Base-by-base conservation (phyloP, 2,329 filamentous ascomycete species). In the Akanthomyces dipterigenus region DNA sequence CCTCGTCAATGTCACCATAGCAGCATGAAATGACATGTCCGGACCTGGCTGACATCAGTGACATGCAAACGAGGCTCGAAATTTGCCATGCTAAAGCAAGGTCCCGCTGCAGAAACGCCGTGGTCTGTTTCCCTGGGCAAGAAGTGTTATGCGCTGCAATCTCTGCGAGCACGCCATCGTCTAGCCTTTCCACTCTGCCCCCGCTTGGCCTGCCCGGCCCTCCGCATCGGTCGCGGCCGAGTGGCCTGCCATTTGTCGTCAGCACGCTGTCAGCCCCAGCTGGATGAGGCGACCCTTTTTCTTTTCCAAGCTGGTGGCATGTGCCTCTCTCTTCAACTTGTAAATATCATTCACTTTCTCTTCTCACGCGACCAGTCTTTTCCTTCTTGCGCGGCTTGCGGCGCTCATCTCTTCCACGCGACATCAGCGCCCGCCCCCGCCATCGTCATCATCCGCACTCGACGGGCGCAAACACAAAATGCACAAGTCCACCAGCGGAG, bases 141-240 rank as follows among this genome's bases (percentile, higher is more conserved):
- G 26, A 54, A 18, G 18, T 16, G 18, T 28, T 16, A 6, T 12
- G 7, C 31, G 8, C 14, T 34, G 43, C 31, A 26, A 57, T 57
- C 18, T 57, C 55, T 49, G 43, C 34, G 49, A 60, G 57, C 57
- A 60, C 57, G 57, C 49, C 57, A 60, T 60, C 57, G 26, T n/a
- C 24, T 36, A 42, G 51, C 45, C 28, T 58, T 49, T 42, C 54
- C 45, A 50, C 43, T 53, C 28, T 3, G 55, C 34, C 56, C 38
- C 56, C 56, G 48, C 56, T 59, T 1, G 22, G 18, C 28, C 20
- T 54, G 36, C 54, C n/a, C 40, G 24, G 4, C 54, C 42, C 42
- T 43, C 50, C 54, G 55, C 46, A 40, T 45, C 46, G 46, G 56
- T 51, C 43, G 14, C 31, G 43, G 55, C 54, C 54, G 54, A 36